phyloP scores from a whole-genome alignment of 345 rosid genomes.

The Corchorus olitorius region DNA sequence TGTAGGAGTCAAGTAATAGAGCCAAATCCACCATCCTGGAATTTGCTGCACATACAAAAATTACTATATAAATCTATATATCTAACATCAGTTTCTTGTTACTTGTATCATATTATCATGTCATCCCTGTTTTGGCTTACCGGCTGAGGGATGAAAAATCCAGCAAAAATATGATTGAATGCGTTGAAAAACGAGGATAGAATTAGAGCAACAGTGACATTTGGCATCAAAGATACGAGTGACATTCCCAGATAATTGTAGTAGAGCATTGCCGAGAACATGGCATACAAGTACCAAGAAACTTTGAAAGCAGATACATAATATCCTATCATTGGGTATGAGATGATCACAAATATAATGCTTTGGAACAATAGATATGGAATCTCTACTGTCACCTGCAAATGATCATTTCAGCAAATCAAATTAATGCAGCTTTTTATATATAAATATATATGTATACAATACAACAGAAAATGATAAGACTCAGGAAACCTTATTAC shows the following conservation, averaged over 20 bases:
- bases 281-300: constrained; percentile 35
- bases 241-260: constrained; percentile 38
- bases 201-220: constrained; percentile 34
- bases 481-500: too few relatives aligned
- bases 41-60: constrained; percentile 3
- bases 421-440: neutral
- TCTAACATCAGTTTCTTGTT: neutral
- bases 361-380: constrained; percentile 29
- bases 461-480: too few relatives aligned
- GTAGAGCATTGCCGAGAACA: constrained; percentile 26
- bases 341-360: constrained; percentile 29
- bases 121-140: constrained; percentile 8
- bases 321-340: constrained; percentile 36
- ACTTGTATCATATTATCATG: neutral
- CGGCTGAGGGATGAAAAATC: constrained; percentile 35
- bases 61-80: neutral
- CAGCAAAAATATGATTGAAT: constrained; percentile 33
- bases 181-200: constrained; percentile 34
- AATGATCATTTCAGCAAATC: neutral
- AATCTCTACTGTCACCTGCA: constrained; percentile 27
- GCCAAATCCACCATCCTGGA: constrained; percentile 12
- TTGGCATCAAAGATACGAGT: constrained; percentile 39
- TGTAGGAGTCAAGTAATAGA: constrained; percentile 1
- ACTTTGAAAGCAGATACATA: constrained; percentile 35
- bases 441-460: too few relatives aligned